Base-by-base conservation (phyloP, 495 filamentous ascomycete species). In the Lichenothelia convexa region DNA sequence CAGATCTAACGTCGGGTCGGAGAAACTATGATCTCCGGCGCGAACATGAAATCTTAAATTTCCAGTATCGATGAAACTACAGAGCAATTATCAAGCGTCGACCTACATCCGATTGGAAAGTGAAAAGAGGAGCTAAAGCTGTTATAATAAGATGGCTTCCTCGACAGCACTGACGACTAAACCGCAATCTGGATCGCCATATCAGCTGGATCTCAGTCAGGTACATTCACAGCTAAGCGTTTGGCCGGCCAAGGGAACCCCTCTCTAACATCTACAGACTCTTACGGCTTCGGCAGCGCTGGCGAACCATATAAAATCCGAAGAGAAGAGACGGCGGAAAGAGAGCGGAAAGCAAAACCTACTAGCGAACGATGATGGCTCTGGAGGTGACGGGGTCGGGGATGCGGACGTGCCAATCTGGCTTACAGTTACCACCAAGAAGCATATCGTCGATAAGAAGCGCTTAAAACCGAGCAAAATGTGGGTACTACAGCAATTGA, bases 371-470 rank as follows among this genome's bases (percentile, higher is more conserved):
- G 48, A 44, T 13, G 38, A 40, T 16, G 34, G 12, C 22, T 30
- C 32, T 18, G 29, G 36, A 9, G 36, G 23, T n/a, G 64, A 65
- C 33, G 61, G 59, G 21, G 62, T 60, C 29, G 58, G 49, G 9
- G 66, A 75, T 38, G 70, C 71, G 36, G 68, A 73, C 41, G 46
- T 56, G 1, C 70, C 80, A 2, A 63, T 95, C 37, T 92, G 80
- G 78, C 70, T 97, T 21, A 71, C 75, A 8, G 59, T 97, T 34
- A 80, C 82, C 32, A 93, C 85, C 31, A 95, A 95, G 60, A 82
- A 80, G 57, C 80, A 89, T 52, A 73, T 87, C 38, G 62, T 71
- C 36, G 75, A 84, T 49, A 68, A 69, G 47, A 73, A 73, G 53
- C 9, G 15, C 1, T 2, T 29, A 2, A 29, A 29, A 13, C 24